Evolutionary conservation across 2,329 filamentous ascomycete genomes (phyloP), one percentile per base, ranked within the genome.

Genomic region (Trichoderma oligosporum): DNA sequence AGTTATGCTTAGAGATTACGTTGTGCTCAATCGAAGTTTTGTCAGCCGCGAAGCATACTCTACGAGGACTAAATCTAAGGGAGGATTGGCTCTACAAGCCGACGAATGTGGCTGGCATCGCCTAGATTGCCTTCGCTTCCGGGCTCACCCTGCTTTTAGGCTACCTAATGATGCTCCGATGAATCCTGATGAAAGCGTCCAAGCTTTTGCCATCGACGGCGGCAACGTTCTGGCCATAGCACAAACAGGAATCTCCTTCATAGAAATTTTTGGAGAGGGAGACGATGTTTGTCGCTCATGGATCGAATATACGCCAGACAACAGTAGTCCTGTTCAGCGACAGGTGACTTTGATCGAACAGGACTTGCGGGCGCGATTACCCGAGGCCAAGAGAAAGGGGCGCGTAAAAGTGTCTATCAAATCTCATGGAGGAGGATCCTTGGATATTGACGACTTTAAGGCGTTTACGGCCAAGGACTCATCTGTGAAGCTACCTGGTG

Each of bases 101-200:
- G 91, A 97, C 64, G 94, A 97, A 73, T 96, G 92, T 70, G 80
- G 79, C 24, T 97, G 93, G 93, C 92, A 97, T 72, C 83, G 92
- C 58, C 80, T 97, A 6, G 94, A 97, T 71, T 85, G 85, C 54
- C 78, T 99, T 52, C 88, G 91, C 36, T 96, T 97, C 76, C 86
- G 91, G 62, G 88, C 86, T 63, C 94, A 99, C 68, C 91, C 92
- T 4, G 91, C 89, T 70, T 97, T 99, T 77, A 82, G 86, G 55
- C 81, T 96, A 52, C 90, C 92, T 0, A 87, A 84, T 56, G 94
- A 97, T 65, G 74, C 82, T 4, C 74, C 81, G 14, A 70, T 82
- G 36, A 81, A 78, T 61, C 73, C 79, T 1, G 92, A 97, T 64
- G 82, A 83, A 33, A 91, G 89, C 62, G 82, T 97, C 1, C 90